Evolutionary conservation across 768 basidiomycete species (phyloP).

Genomic region (Rhizopogon vulgaris): DNA sequence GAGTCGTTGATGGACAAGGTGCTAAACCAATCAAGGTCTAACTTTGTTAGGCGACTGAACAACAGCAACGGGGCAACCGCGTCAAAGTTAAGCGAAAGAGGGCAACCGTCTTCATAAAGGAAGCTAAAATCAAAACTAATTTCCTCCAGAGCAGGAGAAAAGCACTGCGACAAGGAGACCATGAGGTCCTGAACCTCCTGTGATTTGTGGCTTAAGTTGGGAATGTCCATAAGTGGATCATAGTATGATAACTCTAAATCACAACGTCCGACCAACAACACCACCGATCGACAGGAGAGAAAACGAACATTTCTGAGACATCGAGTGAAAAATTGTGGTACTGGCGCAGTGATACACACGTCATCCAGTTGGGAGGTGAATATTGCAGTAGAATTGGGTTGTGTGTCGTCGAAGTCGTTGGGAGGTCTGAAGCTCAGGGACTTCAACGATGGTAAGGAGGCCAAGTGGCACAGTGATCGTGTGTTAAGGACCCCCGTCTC

Average conservation of each 20-base stretch:
- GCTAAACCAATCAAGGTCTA: too few relatives aligned
- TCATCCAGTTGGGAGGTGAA: background rate
- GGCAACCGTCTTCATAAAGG: too few relatives aligned
- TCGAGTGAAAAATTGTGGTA: background rate
- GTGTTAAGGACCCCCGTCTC: background rate
- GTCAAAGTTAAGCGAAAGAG: too few relatives aligned
- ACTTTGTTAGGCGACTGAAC: too few relatives aligned
- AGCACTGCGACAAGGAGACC: too few relatives aligned
- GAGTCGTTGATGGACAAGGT: too few relatives aligned
- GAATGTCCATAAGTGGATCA: too few relatives aligned
- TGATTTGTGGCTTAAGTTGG: too few relatives aligned
- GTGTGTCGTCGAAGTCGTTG: background rate
- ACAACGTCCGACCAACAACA: background rate
- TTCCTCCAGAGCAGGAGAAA: too few relatives aligned
- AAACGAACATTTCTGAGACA: background rate
- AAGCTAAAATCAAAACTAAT: too few relatives aligned
- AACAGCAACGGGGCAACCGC: too few relatives aligned
- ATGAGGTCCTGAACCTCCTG: background rate
- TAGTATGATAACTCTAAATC: too few relatives aligned
- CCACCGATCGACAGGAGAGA: background rate
- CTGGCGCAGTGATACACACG: background rate
- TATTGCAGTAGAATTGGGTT: background rate
- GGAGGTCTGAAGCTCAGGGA: background rate
- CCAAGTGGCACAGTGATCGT: background rate
- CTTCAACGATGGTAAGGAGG: background rate